Evolutionary conservation across 306 rosid species (phyloP).

Genomic region (Vigna trinervia): DNA sequence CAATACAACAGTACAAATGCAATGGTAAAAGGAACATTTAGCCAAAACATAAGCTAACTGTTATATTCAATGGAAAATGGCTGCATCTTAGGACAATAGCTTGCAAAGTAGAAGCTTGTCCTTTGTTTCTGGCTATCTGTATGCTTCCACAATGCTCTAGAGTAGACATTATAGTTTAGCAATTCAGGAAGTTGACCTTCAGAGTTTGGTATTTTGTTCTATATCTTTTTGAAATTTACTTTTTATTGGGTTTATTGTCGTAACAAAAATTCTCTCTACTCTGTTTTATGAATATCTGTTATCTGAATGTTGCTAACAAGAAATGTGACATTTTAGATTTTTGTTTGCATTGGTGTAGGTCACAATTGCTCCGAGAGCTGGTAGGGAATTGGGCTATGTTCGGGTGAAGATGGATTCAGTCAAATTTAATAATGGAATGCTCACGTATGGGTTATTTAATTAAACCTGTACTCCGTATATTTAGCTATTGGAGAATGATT

Average conservation of each 20-base stretch:
- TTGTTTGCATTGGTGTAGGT: slow-evolving; percentile 62
- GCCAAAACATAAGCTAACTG: background rate
- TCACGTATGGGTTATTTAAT: slow-evolving; percentile 68
- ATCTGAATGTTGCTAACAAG: slow-evolving; percentile 24
- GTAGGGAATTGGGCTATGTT: slow-evolving; percentile 96
- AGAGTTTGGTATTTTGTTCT: background rate
- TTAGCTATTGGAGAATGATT: slow-evolving; percentile 33
- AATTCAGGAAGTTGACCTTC: slow-evolving; percentile 35
- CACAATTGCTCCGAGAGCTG: slow-evolving; percentile 99
- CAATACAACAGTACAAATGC: slow-evolving; percentile 1
- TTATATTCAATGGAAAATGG: background rate
- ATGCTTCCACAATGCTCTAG: slow-evolving; percentile 15
- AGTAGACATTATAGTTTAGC: slow-evolving; percentile 9
- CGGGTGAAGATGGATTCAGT: slow-evolving; percentile 87
- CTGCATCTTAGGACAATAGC: background rate
- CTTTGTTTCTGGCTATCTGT: slow-evolving; percentile 16
- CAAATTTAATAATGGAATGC: slow-evolving; percentile 80
- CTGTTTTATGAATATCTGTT: slow-evolving; percentile 24
- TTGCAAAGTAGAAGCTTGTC: slow-evolving; percentile 3
- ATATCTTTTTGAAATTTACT: slow-evolving; percentile 2
- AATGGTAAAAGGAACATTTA: slow-evolving; percentile 1
- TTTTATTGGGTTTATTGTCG: background rate
- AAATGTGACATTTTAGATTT: slow-evolving; percentile 16
- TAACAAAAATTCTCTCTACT: background rate
- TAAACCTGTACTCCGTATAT: slow-evolving; percentile 30